Percentiles rank a stretch among this genome's conserved stretches.
phyloP scores from a whole-genome alignment of 108 stramenopile genomes.

The Aureococcus anophagefferens region DNA sequence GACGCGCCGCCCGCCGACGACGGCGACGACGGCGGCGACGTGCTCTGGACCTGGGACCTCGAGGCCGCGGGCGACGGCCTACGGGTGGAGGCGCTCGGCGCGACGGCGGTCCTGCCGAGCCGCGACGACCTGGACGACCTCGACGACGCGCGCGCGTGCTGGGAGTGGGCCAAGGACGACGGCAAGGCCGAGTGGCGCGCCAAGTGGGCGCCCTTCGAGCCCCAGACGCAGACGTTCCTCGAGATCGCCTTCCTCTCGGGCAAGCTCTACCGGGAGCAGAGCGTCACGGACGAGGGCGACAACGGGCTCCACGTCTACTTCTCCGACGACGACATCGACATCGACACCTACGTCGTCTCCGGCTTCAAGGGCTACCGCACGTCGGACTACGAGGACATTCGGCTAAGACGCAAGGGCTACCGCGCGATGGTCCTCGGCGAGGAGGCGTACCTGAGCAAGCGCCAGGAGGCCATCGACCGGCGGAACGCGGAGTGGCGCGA shows the following conservation, averaged over 20 bases:
- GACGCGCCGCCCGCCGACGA: no score
- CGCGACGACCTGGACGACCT: conserved; percentile 7
- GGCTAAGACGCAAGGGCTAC: conserved; percentile 3
- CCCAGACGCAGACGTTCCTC: neutral
- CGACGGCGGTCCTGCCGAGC: conserved; percentile 11
- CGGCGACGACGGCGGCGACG: no score
- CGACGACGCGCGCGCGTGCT: conserved; percentile 2
- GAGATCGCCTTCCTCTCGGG: conserved; percentile 3
- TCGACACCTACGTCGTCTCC: conserved; percentile 14
- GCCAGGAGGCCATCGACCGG: no score
- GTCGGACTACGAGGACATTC: conserved; percentile 6
- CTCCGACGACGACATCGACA: conserved; percentile 3
- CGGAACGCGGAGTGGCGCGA: no score
- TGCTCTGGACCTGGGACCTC: no score
- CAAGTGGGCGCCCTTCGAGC: conserved; percentile 11
- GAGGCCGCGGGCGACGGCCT: no score
- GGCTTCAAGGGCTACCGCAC: conserved; percentile 4
- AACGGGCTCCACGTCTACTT: neutral
- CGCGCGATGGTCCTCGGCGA: neutral
- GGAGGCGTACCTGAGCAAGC: no score
- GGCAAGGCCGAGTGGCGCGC: no score
- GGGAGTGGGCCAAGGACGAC: conserved; percentile 13
- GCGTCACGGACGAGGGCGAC: neutral
- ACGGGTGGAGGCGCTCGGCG: conserved; percentile 10
- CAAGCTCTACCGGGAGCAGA: neutral